These are phyloP conservation scores for Xylaria sp. DNA, from an alignment of 2,329 filamentous ascomycete species.

Conservation along the genomic window DNA sequence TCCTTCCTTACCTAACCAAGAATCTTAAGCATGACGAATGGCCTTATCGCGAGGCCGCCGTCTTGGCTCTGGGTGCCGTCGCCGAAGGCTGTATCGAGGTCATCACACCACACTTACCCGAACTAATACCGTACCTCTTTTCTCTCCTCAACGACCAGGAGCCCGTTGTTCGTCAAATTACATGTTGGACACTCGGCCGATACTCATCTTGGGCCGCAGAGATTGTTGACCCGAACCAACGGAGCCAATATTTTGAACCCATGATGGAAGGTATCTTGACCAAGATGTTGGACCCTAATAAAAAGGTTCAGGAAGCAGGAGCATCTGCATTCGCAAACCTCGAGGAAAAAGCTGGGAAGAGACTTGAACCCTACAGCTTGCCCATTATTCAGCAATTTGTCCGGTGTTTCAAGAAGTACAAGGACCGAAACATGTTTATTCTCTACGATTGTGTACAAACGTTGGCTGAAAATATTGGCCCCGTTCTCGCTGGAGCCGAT, in stretches of 20 bases:
- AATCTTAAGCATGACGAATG: slow-evolving; percentile 89
- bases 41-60: slow-evolving; percentile 91
- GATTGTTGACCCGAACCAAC: slow-evolving; percentile 69
- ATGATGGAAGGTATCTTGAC: slow-evolving; percentile 96
- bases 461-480: slow-evolving; percentile 87
- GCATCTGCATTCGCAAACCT: slow-evolving; percentile 95
- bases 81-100: slow-evolving; percentile 92
- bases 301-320: slow-evolving; percentile 95
- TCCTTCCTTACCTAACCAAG: slow-evolving; percentile 88
- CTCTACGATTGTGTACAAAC: slow-evolving; percentile 99
- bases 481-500: slow-evolving; percentile 77
- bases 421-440: slow-evolving; percentile 98
- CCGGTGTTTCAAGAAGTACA: slow-evolving; percentile 90
- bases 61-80: slow-evolving; percentile 91
- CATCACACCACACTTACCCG: slow-evolving; percentile 86
- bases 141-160: slow-evolving; percentile 82
- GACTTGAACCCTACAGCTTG: slow-evolving; percentile 82
- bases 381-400: slow-evolving; percentile 94
- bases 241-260: slow-evolving; percentile 83
- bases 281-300: slow-evolving; percentile 96
- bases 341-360: slow-evolving; percentile 87
- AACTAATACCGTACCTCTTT: slow-evolving; percentile 89
- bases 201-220: slow-evolving; percentile 92
- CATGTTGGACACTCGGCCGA: slow-evolving; percentile 93
- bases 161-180: slow-evolving; percentile 93